Conservation (phyloP, 73 alveolate species). For the Tetrahymena borealis region DNA sequence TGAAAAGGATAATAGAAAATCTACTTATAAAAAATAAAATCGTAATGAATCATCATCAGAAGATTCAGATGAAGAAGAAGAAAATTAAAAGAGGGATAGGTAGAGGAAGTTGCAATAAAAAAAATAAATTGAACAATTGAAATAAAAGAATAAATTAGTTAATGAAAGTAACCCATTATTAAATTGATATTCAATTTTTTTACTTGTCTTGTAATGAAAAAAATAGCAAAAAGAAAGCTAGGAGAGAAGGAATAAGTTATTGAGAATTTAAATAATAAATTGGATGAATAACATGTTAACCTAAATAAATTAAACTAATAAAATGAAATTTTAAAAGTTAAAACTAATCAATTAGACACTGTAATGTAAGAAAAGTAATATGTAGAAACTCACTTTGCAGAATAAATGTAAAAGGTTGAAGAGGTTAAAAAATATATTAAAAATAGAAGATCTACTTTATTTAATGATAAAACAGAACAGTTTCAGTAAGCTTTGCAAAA, state of each 20-base stretch:
- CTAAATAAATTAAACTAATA: background rate
- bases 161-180: background rate
- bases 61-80: background rate
- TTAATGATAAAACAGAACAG: background rate
- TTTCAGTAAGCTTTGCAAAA: background rate
- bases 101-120: background rate
- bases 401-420: background rate
- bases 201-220: background rate
- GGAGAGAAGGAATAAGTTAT: background rate
- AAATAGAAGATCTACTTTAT: background rate
- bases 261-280: background rate
- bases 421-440: background rate
- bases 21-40: background rate
- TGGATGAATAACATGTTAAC: background rate
- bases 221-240: background rate
- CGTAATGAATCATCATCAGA: background rate
- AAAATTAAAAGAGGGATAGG: background rate
- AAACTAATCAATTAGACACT: background rate
- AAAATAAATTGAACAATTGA: background rate
- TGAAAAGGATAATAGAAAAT: background rate
- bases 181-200: background rate
- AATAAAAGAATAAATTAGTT: background rate
- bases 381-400: background rate
- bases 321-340: background rate
- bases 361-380: background rate